Percentiles rank a stretch among this genome's conserved stretches.
Conservation (phyloP, 164 flowering plant species). For the Aristolochia fimbriata region DNA sequence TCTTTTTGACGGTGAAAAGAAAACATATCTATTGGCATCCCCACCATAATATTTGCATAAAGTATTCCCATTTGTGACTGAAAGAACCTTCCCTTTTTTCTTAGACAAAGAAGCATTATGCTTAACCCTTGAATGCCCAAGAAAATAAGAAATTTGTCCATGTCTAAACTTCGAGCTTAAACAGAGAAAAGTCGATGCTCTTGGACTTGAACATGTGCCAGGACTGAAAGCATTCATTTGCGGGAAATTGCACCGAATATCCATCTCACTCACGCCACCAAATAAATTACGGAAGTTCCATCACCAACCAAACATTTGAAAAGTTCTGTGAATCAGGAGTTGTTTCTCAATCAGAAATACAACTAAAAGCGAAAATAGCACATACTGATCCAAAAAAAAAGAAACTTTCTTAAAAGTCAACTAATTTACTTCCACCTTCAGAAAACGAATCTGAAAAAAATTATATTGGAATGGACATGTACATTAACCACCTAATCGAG, state of each 20-base stretch:
- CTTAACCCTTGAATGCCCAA: conserved; percentile 12
- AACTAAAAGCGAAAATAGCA: no score
- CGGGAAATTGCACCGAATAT: conserved; percentile 32
- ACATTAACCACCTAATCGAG: no score
- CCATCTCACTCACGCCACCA: conserved; percentile 30
- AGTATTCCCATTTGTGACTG: conserved; percentile 7
- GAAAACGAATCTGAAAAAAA: no score
- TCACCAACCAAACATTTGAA: neutral
- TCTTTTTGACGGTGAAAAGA: conserved; percentile 3
- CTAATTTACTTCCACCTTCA: no score
- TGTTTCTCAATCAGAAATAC: no score
- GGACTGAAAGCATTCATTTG: conserved; percentile 27
- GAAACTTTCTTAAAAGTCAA: no score
- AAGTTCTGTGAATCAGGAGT: no score
- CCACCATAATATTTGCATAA: conserved; percentile 7
- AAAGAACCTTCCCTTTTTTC: conserved; percentile 16
- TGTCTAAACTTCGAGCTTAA: conserved; percentile 11
- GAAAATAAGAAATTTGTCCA: conserved; percentile 14
- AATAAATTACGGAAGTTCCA: conserved; percentile 1
- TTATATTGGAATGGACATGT: no score
- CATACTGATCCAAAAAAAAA: no score
- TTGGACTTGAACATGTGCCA: conserved; percentile 19
- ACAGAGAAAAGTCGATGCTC: conserved; percentile 13
- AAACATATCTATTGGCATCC: conserved; percentile 10
- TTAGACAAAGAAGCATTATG: conserved; percentile 5